These are phyloP conservation scores for Elymus sibiricus DNA, from an alignment of 176 grass and related monocot genomes.

Conservation along the genomic window DNA sequence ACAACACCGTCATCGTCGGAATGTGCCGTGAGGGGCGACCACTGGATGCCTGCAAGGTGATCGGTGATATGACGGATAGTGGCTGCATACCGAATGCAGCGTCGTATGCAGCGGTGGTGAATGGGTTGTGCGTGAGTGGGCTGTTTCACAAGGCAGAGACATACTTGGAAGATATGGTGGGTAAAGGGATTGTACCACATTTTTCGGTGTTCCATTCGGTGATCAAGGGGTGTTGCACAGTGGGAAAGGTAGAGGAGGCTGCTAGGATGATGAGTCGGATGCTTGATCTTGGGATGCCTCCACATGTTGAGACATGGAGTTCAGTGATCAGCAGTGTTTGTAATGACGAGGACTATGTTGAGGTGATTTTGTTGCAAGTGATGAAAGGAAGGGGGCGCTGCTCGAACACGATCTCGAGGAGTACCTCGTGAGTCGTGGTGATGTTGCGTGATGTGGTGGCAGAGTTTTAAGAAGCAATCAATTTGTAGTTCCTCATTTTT, in stretches of 20 bases:
- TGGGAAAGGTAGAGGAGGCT: slow-evolving; percentile 59
- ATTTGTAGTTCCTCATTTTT: background rate
- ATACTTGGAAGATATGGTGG: slow-evolving; percentile 64
- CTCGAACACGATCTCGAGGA: slow-evolving; percentile 11
- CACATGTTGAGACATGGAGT: slow-evolving; percentile 69
- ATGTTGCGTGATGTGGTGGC: background rate
- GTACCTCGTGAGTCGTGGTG: background rate
- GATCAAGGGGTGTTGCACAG: slow-evolving; percentile 68
- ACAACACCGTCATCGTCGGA: slow-evolving; percentile 68
- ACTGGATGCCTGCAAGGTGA: slow-evolving; percentile 79
- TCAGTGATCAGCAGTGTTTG: slow-evolving; percentile 52
- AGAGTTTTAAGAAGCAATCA: background rate
- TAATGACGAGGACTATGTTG: slow-evolving; percentile 20
- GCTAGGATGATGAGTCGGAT: slow-evolving; percentile 40
- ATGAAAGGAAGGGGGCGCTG: slow-evolving; percentile 8
- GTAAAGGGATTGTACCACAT: slow-evolving; percentile 52
- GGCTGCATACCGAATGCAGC: slow-evolving; percentile 52
- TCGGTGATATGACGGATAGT: slow-evolving; percentile 66
- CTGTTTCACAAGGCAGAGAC: slow-evolving; percentile 45
- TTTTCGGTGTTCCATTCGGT: slow-evolving; percentile 78
- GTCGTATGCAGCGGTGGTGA: slow-evolving; percentile 58
- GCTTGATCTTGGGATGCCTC: slow-evolving; percentile 50
- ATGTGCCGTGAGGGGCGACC: slow-evolving; percentile 64
- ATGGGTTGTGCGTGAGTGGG: slow-evolving; percentile 55
- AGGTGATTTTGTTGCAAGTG: slow-evolving; percentile 27